phyloP scores from a whole-genome alignment of 805 yeast species.

The Ogataea glucozyma region DNA sequence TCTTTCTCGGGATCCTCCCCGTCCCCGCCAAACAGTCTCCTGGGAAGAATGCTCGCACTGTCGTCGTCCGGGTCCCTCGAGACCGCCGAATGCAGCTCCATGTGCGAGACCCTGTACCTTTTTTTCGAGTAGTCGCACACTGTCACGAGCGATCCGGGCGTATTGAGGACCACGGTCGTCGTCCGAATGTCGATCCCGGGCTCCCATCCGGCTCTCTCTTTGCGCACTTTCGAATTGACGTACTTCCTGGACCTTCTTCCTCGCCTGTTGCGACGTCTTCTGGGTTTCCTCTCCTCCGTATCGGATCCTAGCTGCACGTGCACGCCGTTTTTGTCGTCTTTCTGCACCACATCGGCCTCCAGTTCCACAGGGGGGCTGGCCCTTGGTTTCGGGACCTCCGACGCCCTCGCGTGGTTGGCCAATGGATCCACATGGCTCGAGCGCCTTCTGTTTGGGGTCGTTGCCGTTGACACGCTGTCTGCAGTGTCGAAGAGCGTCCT shows the following conservation, averaged over 20 bases:
- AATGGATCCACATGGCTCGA: too few species aligned
- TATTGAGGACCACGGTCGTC: constrained; percentile 50
- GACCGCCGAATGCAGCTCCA: constrained; percentile 39
- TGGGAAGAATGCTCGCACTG: constrained; percentile 11
- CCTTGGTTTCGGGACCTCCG: too few species aligned
- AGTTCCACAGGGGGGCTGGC: too few species aligned
- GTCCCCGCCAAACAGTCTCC: constrained; percentile 10
- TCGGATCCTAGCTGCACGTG: background rate
- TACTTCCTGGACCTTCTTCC: constrained; percentile 32
- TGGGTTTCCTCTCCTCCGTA: constrained; percentile 6
- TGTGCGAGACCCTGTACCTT: constrained; percentile 45
- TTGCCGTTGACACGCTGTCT: background rate
- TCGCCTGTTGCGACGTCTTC: constrained; percentile 7
- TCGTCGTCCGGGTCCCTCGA: constrained; percentile 20
- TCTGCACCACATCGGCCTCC: too few species aligned
- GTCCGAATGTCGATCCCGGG: constrained; percentile 57
- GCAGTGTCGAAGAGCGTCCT: constrained; percentile 1
- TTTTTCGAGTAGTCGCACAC: constrained; percentile 50
- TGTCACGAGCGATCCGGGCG: constrained; percentile 55
- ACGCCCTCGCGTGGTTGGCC: too few species aligned
- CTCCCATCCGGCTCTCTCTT: constrained; percentile 53
- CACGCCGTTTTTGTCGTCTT: too few species aligned
- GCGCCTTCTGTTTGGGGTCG: too few species aligned
- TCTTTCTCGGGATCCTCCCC: constrained; percentile 14
- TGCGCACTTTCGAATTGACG: constrained; percentile 39